Evolutionary conservation across 2,329 filamentous ascomycete species (phyloP).

Genomic region (Leptographium wingfieldii): DNA sequence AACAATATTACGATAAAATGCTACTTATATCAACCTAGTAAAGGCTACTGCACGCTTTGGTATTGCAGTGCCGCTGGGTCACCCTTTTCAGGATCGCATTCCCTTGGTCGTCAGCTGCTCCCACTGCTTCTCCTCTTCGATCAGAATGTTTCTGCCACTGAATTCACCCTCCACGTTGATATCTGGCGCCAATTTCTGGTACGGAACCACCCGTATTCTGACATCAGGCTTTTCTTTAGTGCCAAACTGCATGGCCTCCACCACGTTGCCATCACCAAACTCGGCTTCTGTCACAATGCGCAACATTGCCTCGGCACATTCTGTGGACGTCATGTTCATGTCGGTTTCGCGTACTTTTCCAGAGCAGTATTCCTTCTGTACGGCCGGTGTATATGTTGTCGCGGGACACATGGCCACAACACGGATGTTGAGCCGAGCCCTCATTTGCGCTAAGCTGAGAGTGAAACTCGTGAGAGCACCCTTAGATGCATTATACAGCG

Average conservation of each 20-base stretch:
- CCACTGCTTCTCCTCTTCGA: background rate
- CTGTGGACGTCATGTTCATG: background rate
- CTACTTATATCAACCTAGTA: no score
- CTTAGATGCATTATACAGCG: slow-evolving; percentile 20
- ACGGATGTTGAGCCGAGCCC: slow-evolving; percentile 9
- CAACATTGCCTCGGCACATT: background rate
- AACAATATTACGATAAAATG: no score
- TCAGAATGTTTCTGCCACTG: background rate
- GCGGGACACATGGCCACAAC: slow-evolving; percentile 11
- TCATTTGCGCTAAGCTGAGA: slow-evolving; percentile 9
- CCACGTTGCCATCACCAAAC: background rate
- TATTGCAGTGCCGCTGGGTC: no score
- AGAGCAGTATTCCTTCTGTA: background rate
- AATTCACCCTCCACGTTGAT: background rate
- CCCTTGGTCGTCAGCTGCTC: background rate
- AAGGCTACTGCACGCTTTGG: no score
- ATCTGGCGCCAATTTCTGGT: background rate
- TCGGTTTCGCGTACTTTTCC: background rate
- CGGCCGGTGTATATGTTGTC: background rate
- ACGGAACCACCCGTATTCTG: background rate
- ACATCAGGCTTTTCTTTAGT: background rate
- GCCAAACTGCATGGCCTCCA: background rate
- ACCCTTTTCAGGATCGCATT: background rate
- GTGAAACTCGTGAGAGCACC: slow-evolving; percentile 14
- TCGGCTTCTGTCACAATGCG: background rate